These are phyloP conservation scores for Sugiyamaella sp. DNA, from an alignment of 1,139 yeast genomes.

Conservation along the genomic window DNA sequence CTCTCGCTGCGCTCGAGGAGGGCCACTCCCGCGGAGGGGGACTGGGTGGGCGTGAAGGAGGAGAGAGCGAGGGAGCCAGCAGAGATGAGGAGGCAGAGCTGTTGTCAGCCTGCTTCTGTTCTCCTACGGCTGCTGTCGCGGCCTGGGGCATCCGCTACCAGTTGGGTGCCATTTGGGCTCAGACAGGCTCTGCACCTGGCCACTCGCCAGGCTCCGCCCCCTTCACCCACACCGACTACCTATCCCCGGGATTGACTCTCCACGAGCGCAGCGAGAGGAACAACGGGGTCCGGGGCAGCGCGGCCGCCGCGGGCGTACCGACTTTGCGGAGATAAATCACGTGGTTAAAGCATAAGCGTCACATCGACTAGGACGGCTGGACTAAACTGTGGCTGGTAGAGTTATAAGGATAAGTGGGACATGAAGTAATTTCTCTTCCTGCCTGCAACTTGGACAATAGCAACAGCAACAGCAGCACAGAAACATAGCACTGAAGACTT, in stretches of 20 bases:
- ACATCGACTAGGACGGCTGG: background rate
- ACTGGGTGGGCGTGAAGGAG: too few species aligned
- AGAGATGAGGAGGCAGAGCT: too few species aligned
- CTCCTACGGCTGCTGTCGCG: too few species aligned
- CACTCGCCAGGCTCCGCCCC: too few species aligned
- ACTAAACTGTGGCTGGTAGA: background rate
- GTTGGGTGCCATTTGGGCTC: too few species aligned
- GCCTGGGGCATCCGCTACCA: too few species aligned
- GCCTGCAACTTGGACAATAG: background rate
- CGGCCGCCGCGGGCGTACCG: background rate
- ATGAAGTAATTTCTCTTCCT: background rate
- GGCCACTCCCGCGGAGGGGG: too few species aligned
- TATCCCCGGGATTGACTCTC: background rate
- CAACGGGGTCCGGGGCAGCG: constrained; percentile 5
- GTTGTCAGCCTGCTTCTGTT: too few species aligned
- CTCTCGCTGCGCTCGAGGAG: constrained; percentile 1
- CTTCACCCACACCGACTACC: background rate
- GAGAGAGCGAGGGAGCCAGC: too few species aligned
- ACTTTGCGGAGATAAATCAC: background rate
- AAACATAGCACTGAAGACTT: too few species aligned
- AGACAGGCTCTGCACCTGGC: too few species aligned
- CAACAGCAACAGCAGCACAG: background rate
- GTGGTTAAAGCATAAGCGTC: background rate
- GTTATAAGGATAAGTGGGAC: background rate
- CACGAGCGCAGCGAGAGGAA: constrained; percentile 7